A percentile compares a stretch with the other conserved stretches of the same genome.
phyloP scores from a whole-genome alignment of 2,329 filamentous ascomycete species.

The Cordyceps cicadae region DNA sequence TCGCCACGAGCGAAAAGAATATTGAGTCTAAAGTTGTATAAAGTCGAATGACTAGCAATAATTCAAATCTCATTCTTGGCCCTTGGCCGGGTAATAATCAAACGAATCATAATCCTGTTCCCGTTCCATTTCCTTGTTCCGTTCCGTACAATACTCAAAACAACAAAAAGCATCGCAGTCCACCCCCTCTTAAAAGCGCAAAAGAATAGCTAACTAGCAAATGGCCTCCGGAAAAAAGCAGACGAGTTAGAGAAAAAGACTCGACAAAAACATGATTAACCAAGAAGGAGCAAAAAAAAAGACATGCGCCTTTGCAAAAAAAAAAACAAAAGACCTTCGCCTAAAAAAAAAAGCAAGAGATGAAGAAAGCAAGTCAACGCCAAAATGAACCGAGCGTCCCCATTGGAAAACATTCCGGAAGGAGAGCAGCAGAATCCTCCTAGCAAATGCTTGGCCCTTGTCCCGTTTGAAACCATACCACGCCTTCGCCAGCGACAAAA shows the following conservation, averaged over 20 bases:
- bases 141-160: conserved; percentile 8
- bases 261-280: conserved; percentile 16
- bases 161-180: background rate
- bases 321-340: background rate
- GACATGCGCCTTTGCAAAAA: background rate
- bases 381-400: conserved; percentile 13
- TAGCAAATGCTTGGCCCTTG: conserved; percentile 11
- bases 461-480: conserved; percentile 20
- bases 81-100: conserved; percentile 4
- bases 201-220: conserved; percentile 3
- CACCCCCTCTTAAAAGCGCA: conserved; percentile 1
- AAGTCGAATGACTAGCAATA: background rate
- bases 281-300: background rate
- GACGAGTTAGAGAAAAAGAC: conserved; percentile 14
- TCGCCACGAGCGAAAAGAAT: background rate
- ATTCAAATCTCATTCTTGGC: conserved; percentile 3
- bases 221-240: conserved; percentile 9
- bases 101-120: conserved; percentile 5
- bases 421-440: conserved; percentile 1
- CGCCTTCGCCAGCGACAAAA: background rate
- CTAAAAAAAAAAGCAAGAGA: conserved; percentile 9
- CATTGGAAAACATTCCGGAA: conserved; percentile 18
- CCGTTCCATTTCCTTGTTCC: background rate
- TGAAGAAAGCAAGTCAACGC: conserved; percentile 13
- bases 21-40: background rate